Base-by-base conservation (phyloP, 192 early-diverging fungal genomes). In the Rhizophagus prolifer region DNA sequence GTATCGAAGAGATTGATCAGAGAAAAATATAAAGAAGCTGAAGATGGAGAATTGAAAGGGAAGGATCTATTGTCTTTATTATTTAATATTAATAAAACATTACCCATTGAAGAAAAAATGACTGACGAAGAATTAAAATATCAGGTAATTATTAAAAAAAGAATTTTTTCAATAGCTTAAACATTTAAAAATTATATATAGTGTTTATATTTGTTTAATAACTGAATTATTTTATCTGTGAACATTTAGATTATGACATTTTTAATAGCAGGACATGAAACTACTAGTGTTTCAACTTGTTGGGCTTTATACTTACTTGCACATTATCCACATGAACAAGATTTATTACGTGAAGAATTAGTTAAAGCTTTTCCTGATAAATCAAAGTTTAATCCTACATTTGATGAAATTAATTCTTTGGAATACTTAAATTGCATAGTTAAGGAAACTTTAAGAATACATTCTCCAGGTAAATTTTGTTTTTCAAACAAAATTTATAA, bases 251-350 rank as follows among this genome's bases (percentile, higher is more conserved):
- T 46, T 14, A 41, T 69, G 67, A 69, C 67, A 47, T 46, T 70
- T 44, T 26, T 70, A 14, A 14, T 26, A 12, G 89, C 89, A 13
- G 89, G 89, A 9, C 89, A 90, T 69, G 88, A 88, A 79, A 90
- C 89, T 2, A 88, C 89, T 0, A 82, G 82, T 31, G 80, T 82
- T 9, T 76, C 84, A 0, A 65, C 84, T 13, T 82, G 81, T 19
- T 90, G 88, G 88, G 81, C 84, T 69, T 80, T 90, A 34, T 80
- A 85, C 61, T 72, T 88, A 54, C 78, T 90, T 25, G 85, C 89
- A 26, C 71, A 80, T 25, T 23, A 88, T 34, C 87, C 72, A 16
- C 69, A 80, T 0, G 58, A 84, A 13, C 88, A 90, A 38, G 79
- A 77, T 16, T 74, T 70, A 1, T 78, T 90, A 2, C 79, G 86